Percentiles rank a stretch among this genome's conserved stretches.
Evolutionary conservation across 1,284 basidiomycete genomes (phyloP).

Genomic region (Agaricales sp.): DNA sequence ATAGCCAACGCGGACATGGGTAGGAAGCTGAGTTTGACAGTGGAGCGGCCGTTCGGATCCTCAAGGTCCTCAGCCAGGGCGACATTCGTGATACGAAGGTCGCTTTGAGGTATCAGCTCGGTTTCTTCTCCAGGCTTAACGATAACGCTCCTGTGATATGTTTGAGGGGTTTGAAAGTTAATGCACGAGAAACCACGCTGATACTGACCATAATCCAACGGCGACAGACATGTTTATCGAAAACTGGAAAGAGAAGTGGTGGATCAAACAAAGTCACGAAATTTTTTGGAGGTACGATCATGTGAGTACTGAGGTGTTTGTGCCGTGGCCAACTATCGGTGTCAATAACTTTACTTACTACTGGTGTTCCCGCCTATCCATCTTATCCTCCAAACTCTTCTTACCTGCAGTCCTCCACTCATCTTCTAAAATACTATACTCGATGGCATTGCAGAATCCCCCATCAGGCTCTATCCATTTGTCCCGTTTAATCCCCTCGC

Average conservation of each 20-base stretch:
- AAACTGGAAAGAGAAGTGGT: slow-evolving; percentile 7
- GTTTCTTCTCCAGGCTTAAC: slow-evolving; percentile 56
- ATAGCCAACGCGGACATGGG: slow-evolving; percentile 21
- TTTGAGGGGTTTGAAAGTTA: slow-evolving; percentile 6
- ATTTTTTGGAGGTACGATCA: slow-evolving; percentile 13
- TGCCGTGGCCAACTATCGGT: too few relatives aligned
- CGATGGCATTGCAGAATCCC: slow-evolving; percentile 24
- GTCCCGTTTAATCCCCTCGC: slow-evolving; percentile 26
- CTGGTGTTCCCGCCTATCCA: slow-evolving; percentile 5
- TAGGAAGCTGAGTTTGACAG: slow-evolving; percentile 69
- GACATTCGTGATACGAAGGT: slow-evolving; percentile 79
- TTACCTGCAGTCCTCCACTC: slow-evolving; percentile 29
- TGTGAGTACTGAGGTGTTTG: too few relatives aligned
- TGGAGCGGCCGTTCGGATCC: slow-evolving; percentile 58
- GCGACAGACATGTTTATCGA: slow-evolving; percentile 39
- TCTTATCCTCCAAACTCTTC: slow-evolving; percentile 10
- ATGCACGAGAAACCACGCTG: slow-evolving; percentile 9
- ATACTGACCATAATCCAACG: slow-evolving; percentile 51
- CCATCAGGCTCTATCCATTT: slow-evolving; percentile 24
- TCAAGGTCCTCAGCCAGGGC: slow-evolving; percentile 68
- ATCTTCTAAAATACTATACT: slow-evolving; percentile 29
- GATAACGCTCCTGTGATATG: slow-evolving; percentile 41
- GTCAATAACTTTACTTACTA: neutral
- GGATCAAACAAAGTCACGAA: slow-evolving; percentile 12
- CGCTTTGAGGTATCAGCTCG: slow-evolving; percentile 52